Evolutionary conservation across 2,329 filamentous ascomycete species (phyloP), one percentile per base, ranked within the genome.

Genomic region (Colletotrichum musicola): DNA sequence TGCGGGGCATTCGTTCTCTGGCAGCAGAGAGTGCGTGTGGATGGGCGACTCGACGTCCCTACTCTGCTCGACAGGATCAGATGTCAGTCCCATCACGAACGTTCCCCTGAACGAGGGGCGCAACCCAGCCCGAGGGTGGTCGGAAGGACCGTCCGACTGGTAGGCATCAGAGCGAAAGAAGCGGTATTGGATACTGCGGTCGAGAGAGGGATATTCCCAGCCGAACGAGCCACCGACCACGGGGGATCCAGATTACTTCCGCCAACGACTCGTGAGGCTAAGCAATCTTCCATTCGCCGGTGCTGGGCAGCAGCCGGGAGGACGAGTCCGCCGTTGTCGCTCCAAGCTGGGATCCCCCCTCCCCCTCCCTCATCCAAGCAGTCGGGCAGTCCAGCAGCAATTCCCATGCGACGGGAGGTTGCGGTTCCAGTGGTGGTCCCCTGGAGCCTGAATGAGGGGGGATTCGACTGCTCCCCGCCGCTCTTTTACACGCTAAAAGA

Each of bases 161-260:
- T 10, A 65, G 50, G 66, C 50, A 56, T 56, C 65, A 47, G 50
- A 35, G 22, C 14, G n/a, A 61, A 51, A 56, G 49, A 44, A 56
- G 66, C 62, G 66, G 55, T 61, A 66, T 65, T 60, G 47, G 27
- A 16, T 20, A 40, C 60, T 55, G 38, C 30, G 6, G 20, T 30
- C 12, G 14, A 7, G 57, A 46, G 50, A 65, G 66, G 66, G 62
- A 64, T 68, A 56, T 51, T 65, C 66, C 66, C 55, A 68, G 65
- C 16, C 44, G 38, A 9, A 27, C 35, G 35, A 62, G 58, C 30
- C 51, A 60, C 18, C 42, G 25, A 44, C 35, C 16, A 64, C 47
- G 30, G 61, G 53, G 50, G 22, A 22, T 10, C 20, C 18, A 50
- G 25, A 35, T 47, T 25, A 38, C 27, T 50, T 68, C 56, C 55